These are phyloP conservation scores for Geranium brycei DNA, from an alignment of 345 rosid genomes.

Conservation along the genomic window DNA sequence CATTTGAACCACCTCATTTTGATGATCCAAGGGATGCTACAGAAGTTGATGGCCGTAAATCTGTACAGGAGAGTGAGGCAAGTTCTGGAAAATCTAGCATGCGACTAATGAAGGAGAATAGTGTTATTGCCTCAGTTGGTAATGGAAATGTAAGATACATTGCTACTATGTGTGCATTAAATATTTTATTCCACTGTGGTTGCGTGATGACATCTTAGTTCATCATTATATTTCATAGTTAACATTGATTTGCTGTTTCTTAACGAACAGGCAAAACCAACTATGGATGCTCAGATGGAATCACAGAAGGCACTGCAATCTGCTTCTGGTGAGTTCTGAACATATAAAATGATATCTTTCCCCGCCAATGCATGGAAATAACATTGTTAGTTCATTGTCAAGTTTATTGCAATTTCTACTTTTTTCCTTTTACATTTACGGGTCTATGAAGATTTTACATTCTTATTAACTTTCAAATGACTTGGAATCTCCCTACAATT, in stretches of 20 bases:
- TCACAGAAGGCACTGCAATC: constrained; percentile 28
- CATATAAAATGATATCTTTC: background rate
- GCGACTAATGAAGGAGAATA: constrained; percentile 29
- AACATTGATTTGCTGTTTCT: constrained; percentile 9
- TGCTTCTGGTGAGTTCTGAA: constrained; percentile 43
- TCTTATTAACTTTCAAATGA: background rate
- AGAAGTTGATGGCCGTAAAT: constrained; percentile 28
- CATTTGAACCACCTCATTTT: constrained; percentile 39
- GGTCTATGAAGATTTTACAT: too few species aligned
- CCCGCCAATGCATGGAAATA: background rate
- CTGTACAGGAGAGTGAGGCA: constrained; percentile 21
- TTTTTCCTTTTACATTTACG: too few species aligned
- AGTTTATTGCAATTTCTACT: background rate
- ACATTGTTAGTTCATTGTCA: background rate
- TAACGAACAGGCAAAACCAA: constrained; percentile 38
- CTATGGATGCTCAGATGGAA: constrained; percentile 22
- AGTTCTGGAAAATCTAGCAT: constrained; percentile 22
- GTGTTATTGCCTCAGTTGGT: constrained; percentile 20
- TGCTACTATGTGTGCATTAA: constrained; percentile 1
- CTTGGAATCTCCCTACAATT: background rate
- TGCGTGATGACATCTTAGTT: background rate
- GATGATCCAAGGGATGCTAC: constrained; percentile 33
- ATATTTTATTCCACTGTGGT: constrained; percentile 3
- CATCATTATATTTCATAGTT: constrained; percentile 1
- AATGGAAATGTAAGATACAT: constrained; percentile 58